Conservation (phyloP, 257 asterid species). For the Petunia secreta region DNA sequence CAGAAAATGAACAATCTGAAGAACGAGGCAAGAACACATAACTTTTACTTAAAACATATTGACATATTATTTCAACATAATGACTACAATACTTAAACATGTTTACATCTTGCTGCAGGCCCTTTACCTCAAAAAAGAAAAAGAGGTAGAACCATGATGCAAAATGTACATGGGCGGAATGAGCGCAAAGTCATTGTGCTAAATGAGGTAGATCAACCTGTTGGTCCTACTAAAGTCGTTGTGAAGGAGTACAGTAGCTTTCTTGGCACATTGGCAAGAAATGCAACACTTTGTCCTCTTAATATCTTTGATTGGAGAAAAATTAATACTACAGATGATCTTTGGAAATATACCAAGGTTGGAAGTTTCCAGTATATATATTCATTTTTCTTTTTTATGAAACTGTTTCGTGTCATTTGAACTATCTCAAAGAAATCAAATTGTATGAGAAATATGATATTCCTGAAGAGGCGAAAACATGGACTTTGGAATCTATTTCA, state of each 20-base stretch:
- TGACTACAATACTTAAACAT: too few species aligned
- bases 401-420: not conserved
- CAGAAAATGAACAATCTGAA: not conserved
- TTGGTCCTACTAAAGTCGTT: not conserved
- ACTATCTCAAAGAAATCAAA: not conserved
- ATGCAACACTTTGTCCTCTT: too few species aligned
- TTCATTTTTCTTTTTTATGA: not conserved
- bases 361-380: too few species aligned
- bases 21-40: not conserved
- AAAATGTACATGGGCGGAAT: too few species aligned
- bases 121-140: not conserved
- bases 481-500: not conserved
- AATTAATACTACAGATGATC: not conserved
- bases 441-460: not conserved
- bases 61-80: too few species aligned
- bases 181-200: too few species aligned
- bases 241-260: not conserved
- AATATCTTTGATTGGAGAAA: not conserved
- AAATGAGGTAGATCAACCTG: too few species aligned
- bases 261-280: not conserved
- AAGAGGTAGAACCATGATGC: not conserved
- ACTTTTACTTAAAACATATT: too few species aligned
- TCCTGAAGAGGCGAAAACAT: not conserved
- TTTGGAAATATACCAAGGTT: too few species aligned
- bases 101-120: not conserved